Conservation (phyloP, 768 basidiomycete genomes). For the Phanerochaete sordida region DNA sequence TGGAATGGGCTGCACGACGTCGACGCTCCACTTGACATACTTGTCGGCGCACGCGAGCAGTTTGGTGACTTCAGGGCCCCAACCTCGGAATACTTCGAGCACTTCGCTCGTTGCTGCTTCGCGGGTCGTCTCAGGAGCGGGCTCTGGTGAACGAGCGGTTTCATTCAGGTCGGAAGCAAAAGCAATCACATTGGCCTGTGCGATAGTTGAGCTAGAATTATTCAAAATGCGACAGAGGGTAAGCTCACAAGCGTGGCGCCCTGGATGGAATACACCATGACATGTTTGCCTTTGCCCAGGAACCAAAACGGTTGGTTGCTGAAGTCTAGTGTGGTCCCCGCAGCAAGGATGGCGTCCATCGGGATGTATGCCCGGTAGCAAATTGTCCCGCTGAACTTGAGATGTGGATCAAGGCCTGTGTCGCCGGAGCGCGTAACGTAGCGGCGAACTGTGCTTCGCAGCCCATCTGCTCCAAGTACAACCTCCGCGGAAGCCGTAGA, state of each 20-base stretch:
- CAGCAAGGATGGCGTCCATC: constrained; percentile 7
- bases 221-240: too few species aligned
- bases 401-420: constrained; percentile 6
- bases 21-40: constrained; percentile 51
- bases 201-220: neutral
- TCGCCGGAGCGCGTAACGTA: constrained; percentile 29
- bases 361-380: constrained; percentile 49
- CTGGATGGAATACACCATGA: constrained; percentile 49
- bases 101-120: constrained; percentile 39
- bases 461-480: constrained; percentile 40
- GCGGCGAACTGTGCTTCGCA: constrained; percentile 34
- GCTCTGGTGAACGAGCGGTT: constrained; percentile 27
- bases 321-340: constrained; percentile 40
- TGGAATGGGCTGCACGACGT: constrained; percentile 39
- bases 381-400: constrained; percentile 43
- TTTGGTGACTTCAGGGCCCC: constrained; percentile 40
- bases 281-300: constrained; percentile 47
- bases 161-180: constrained; percentile 26
- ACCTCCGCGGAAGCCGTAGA: constrained; percentile 43
- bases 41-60: constrained; percentile 41
- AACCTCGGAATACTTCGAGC: constrained; percentile 39
- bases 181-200: constrained; percentile 43
- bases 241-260: constrained; percentile 34
- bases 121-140: constrained; percentile 39
- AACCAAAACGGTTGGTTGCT: constrained; percentile 35